Conservation (phyloP, 2,329 filamentous ascomycete species). For the Thielaviopsis musarum region DNA sequence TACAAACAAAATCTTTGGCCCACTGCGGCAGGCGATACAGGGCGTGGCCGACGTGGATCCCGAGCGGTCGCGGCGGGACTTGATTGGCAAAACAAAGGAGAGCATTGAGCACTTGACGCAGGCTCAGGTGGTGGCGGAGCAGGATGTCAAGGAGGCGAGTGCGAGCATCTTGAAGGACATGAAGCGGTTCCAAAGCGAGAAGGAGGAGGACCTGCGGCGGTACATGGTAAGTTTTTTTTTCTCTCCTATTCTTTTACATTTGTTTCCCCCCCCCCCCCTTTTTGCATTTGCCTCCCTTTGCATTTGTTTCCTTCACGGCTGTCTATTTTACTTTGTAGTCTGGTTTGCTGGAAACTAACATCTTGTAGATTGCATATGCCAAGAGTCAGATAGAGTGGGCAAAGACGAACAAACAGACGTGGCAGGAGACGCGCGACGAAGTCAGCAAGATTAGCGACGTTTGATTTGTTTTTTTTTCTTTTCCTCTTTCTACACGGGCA, state of each 20-base stretch:
- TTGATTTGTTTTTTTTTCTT: constrained; percentile 17
- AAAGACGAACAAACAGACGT: constrained; percentile 72
- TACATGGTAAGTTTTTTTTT: constrained; percentile 64
- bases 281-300: too few species aligned
- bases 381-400: constrained; percentile 92
- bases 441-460: constrained; percentile 69
- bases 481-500: not conserved
- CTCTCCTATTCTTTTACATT: not conserved
- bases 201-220: constrained; percentile 80
- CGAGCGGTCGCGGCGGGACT: constrained; percentile 77
- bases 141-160: constrained; percentile 88
- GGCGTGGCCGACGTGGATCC: constrained; percentile 94
- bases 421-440: constrained; percentile 78
- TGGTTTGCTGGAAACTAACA: constrained; percentile 12
- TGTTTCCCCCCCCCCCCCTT: too few species aligned
- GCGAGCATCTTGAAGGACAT: constrained; percentile 75
- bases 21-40: constrained; percentile 87
- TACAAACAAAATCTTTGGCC: constrained; percentile 83
- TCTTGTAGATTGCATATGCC: constrained; percentile 64
- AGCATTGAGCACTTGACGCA: constrained; percentile 75
- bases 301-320: not conserved
- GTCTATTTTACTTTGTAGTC: too few species aligned
- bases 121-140: constrained; percentile 71
- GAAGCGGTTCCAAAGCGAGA: constrained; percentile 83
- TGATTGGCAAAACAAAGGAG: constrained; percentile 90